phyloP scores from a whole-genome alignment of 495 filamentous ascomycete genomes.

The Penicillium alfredii region DNA sequence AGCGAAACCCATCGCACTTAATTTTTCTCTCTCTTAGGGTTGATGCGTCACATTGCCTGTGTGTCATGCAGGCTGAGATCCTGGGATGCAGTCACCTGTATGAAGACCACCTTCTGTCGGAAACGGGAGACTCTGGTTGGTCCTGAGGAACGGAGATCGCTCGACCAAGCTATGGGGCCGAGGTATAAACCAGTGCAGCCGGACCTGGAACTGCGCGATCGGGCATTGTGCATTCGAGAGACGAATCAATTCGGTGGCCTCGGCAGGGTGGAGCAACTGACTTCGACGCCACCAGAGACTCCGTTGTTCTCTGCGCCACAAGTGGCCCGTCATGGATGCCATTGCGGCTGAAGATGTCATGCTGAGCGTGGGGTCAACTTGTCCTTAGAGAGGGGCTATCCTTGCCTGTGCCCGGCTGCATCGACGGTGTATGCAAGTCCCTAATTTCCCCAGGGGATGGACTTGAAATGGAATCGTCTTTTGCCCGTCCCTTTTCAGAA shows the following conservation, averaged over 20 bases:
- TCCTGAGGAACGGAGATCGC: background rate
- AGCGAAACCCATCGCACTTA: too few species aligned
- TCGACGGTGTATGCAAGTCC: background rate
- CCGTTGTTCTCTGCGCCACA: conserved; percentile 19
- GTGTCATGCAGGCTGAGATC: conserved; percentile 21
- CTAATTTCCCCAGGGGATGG: too few species aligned
- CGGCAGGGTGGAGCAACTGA: too few species aligned
- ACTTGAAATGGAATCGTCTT: too few species aligned
- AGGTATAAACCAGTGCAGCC: background rate
- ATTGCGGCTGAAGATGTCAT: conserved; percentile 6
- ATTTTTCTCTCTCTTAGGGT: too few species aligned
- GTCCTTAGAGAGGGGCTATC: too few species aligned
- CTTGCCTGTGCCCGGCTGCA: too few species aligned
- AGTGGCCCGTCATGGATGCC: conserved; percentile 3
- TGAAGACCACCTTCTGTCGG: background rate
- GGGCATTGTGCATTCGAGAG: conserved; percentile 11
- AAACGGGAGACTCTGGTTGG: conserved; percentile 3
- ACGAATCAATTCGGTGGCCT: conserved; percentile 12
- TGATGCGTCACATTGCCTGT: conserved; percentile 29
- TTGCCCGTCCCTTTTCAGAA: too few species aligned
- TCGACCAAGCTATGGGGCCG: conserved; percentile 1
- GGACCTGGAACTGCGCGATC: conserved; percentile 10
- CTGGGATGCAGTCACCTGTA: conserved; percentile 4
- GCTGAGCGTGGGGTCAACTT: too few species aligned
- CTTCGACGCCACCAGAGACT: too few species aligned